phyloP scores from a whole-genome alignment of 2,329 filamentous ascomycete genomes.

The Colletotrichum trifolii region DNA sequence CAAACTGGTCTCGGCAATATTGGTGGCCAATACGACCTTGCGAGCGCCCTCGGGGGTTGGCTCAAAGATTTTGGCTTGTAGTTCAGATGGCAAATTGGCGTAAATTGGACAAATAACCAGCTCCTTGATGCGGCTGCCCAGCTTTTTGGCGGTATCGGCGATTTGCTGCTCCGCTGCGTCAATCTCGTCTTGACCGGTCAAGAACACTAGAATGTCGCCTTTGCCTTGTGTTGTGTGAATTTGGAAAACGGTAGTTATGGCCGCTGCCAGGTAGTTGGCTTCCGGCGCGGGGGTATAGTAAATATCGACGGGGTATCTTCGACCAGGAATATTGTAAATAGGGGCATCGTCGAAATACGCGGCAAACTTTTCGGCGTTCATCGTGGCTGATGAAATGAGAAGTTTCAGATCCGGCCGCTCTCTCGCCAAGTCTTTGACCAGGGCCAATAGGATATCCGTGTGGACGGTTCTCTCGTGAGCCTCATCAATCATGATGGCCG shows the following conservation, averaged over 20 bases:
- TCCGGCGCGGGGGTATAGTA: constrained; percentile 92
- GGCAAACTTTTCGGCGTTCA: constrained; percentile 93
- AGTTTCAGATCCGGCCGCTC: constrained; percentile 88
- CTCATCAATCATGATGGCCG: constrained; percentile 95
- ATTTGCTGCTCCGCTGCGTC: constrained; percentile 87
- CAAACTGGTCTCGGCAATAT: constrained; percentile 95
- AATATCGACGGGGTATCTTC: constrained; percentile 89
- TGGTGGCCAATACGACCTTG: constrained; percentile 94
- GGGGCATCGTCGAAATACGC: constrained; percentile 92
- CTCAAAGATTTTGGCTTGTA: constrained; percentile 95
- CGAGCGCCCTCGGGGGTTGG: constrained; percentile 86
- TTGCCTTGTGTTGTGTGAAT: constrained; percentile 88
- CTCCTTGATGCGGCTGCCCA: constrained; percentile 86
- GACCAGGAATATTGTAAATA: constrained; percentile 93
- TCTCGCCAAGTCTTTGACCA: constrained; percentile 88
- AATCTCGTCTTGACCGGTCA: constrained; percentile 97
- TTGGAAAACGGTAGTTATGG: constrained; percentile 93
- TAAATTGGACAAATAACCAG: constrained; percentile 95
- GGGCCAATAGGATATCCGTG: constrained; percentile 88
- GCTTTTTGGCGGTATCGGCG: constrained; percentile 85
- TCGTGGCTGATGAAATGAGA: constrained; percentile 92
- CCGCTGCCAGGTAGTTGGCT: constrained; percentile 91
- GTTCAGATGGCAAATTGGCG: constrained; percentile 88
- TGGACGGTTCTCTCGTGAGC: constrained; percentile 94
- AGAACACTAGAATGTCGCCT: constrained; percentile 93